Evolutionary conservation across 257 asterid genomes (phyloP), one percentile per base, ranked within the genome.

Genomic region (Solanum dulcamara): DNA sequence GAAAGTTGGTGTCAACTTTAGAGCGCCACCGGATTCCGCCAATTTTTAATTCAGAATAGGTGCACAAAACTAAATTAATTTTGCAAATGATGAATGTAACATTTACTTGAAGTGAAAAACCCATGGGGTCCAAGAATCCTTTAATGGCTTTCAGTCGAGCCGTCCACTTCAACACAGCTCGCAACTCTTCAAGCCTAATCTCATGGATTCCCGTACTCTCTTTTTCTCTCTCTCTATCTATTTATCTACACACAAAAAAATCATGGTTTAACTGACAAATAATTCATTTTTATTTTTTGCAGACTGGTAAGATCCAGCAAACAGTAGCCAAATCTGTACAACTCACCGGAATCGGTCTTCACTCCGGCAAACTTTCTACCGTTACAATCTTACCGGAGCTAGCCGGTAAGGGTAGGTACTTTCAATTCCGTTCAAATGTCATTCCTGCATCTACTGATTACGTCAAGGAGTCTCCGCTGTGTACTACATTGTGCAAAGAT

Each of bases 261-360:
- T 30, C 14, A 18, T 11, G 37, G 26, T 75, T 75, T 32, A 22
- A 53, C 55, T 48, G 35, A 10, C 66, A 74, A 35, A 53, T 5
- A 1, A 57, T 84, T 14, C 14, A 50, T 90, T 50, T 37, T 30
- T 12, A 14, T 8, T 67, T 72, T 86, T 72, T 15, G 22, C 93
- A 95, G 98, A 93, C 94, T 18, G 98, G 98, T 51, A 92, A 92
- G 92, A 84, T 93, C 74, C 99, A 96, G 95, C 92, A 90, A 84
- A 96, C 99, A 11, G 87, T 95, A 59, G 89, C 93, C 53, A 86
- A 81, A 40, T 89, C 93, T 88, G 66, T 95, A 8, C 95, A 90
- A 90, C 89, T 91, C 87, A 92, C 90, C 13, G 99, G 99, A 7
- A 85, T 83, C 72, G 98, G 97, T 46, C 95, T 96, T 85, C 99